Evolutionary conservation across 805 yeast species (phyloP).

Genomic region (Trichomonascus vanleenenianus): DNA sequence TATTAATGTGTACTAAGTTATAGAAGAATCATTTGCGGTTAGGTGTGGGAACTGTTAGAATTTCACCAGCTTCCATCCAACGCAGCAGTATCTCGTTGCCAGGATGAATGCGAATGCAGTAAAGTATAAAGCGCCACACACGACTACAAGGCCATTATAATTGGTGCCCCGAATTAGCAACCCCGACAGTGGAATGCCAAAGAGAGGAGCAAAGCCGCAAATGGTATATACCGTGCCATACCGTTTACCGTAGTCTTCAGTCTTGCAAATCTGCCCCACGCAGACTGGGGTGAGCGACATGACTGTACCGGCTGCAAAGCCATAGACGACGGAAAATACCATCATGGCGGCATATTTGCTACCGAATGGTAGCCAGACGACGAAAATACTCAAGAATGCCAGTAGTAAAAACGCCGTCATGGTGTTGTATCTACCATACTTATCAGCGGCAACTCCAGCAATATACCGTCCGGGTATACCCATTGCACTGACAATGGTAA

Average conservation of each 20-base stretch:
- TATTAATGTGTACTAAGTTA: too few relatives aligned
- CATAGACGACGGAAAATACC: slow-evolving; percentile 44
- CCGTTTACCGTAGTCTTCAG: slow-evolving; percentile 47
- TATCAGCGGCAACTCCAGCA: slow-evolving; percentile 41
- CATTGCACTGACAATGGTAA: slow-evolving; percentile 37
- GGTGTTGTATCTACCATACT: slow-evolving; percentile 46
- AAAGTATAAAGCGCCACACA: slow-evolving; percentile 7
- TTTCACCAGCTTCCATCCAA: slow-evolving; percentile 5
- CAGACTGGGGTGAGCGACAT: slow-evolving; percentile 53
- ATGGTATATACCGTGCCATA: slow-evolving; percentile 52
- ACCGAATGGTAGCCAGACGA: slow-evolving; percentile 40
- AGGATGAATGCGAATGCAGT: slow-evolving; percentile 1
- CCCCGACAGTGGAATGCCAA: slow-evolving; percentile 45
- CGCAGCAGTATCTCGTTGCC: slow-evolving; percentile 5
- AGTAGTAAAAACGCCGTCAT: slow-evolving; percentile 32
- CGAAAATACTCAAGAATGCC: slow-evolving; percentile 28
- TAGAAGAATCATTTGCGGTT: too few relatives aligned
- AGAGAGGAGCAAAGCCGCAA: slow-evolving; percentile 44
- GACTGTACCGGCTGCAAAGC: slow-evolving; percentile 49
- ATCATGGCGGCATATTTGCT: slow-evolving; percentile 30
- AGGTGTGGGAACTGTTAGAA: slow-evolving; percentile 1
- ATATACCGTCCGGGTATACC: slow-evolving; percentile 39
- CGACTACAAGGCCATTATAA: slow-evolving; percentile 7
- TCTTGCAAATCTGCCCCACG: slow-evolving; percentile 49
- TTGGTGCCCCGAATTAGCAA: slow-evolving; percentile 29